These are phyloP conservation scores for Tieghemiomyces parasiticus DNA, from an alignment of 192 early-diverging fungal genomes.

Conservation along the genomic window DNA sequence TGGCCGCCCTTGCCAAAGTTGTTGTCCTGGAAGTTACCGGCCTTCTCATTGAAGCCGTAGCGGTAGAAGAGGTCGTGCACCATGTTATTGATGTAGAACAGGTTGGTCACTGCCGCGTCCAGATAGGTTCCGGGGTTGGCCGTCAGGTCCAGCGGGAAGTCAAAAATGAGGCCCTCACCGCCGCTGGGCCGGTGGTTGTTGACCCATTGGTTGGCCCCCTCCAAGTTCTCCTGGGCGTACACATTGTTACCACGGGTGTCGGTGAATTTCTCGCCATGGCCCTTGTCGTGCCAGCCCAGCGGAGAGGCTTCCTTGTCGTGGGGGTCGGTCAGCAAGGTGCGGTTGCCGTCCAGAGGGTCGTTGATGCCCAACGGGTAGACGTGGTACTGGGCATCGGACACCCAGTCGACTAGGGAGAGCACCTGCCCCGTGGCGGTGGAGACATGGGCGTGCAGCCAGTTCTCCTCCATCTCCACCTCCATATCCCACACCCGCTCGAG, in stretches of 20 bases:
- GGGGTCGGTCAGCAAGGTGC: constrained; percentile 35
- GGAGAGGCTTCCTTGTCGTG: constrained; percentile 39
- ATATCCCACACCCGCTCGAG: constrained; percentile 72
- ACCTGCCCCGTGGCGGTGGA: constrained; percentile 42
- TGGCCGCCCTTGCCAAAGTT: constrained; percentile 69
- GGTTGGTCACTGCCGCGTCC: constrained; percentile 66
- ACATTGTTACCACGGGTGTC: constrained; percentile 85
- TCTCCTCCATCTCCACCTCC: constrained; percentile 55
- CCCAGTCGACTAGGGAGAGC: constrained; percentile 72
- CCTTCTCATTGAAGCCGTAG: constrained; percentile 81
- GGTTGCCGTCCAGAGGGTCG: constrained; percentile 57
- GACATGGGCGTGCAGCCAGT: constrained; percentile 68
- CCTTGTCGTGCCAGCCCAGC: constrained; percentile 61
- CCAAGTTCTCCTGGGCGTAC: constrained; percentile 70
- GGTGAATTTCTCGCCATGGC: constrained; percentile 35
- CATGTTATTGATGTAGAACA: constrained; percentile 87
- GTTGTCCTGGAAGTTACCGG: constrained; percentile 90
- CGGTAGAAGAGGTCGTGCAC: constrained; percentile 80
- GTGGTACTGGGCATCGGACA: constrained; percentile 56
- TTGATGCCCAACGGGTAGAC: constrained; percentile 67
- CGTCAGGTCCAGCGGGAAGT: constrained; percentile 52
- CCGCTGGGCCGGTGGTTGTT: constrained; percentile 65
- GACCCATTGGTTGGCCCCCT: constrained; percentile 54
- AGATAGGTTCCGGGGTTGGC: constrained; percentile 52
- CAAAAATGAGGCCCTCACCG: constrained; percentile 38